These are phyloP conservation scores for Phytophthora chlamydospora DNA, from an alignment of 352 stramenopile genomes.

Conservation along the genomic window DNA sequence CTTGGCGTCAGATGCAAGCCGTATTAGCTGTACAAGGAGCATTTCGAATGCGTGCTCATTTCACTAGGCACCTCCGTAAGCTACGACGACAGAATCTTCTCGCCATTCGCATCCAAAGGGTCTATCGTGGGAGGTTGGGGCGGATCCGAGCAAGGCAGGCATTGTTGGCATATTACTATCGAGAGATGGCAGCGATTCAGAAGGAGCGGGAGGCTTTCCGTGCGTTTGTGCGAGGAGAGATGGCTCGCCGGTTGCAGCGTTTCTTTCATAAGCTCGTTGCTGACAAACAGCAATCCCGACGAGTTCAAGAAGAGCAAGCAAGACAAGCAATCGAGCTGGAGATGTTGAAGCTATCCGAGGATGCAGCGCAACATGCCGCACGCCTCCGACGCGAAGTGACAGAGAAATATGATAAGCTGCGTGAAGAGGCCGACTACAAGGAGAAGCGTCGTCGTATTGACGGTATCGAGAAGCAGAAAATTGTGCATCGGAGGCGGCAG, in stretches of 20 bases:
- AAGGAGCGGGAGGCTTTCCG: slow-evolving; percentile 58
- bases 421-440: slow-evolving; percentile 52
- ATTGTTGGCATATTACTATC: slow-evolving; percentile 58
- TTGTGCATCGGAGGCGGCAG: slow-evolving; percentile 55
- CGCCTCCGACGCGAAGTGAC: slow-evolving; percentile 53
- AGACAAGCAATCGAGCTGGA: slow-evolving; percentile 43
- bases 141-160: slow-evolving; percentile 42
- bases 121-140: slow-evolving; percentile 65
- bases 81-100: slow-evolving; percentile 48
- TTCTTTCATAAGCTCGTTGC: slow-evolving; percentile 44
- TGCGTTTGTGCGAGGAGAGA: slow-evolving; percentile 37
- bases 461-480: slow-evolving; percentile 63
- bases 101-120: slow-evolving; percentile 63
- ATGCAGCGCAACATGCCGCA: slow-evolving; percentile 37
- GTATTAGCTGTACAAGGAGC: slow-evolving; percentile 63
- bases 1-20: slow-evolving; percentile 52
- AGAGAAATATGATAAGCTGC: slow-evolving; percentile 56
- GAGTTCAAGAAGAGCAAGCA: slow-evolving; percentile 33
- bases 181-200: slow-evolving; percentile 61
- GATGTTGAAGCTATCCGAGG: slow-evolving; percentile 47
- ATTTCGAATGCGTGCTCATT: slow-evolving; percentile 70
- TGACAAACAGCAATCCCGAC: slow-evolving; percentile 23
- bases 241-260: slow-evolving; percentile 56
- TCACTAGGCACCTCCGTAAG: slow-evolving; percentile 48
- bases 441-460: slow-evolving; percentile 58